Percentiles rank a stretch among this genome's conserved stretches.
Evolutionary conservation across 805 yeast species (phyloP).

Genomic region (Ogataea chonburiensis): DNA sequence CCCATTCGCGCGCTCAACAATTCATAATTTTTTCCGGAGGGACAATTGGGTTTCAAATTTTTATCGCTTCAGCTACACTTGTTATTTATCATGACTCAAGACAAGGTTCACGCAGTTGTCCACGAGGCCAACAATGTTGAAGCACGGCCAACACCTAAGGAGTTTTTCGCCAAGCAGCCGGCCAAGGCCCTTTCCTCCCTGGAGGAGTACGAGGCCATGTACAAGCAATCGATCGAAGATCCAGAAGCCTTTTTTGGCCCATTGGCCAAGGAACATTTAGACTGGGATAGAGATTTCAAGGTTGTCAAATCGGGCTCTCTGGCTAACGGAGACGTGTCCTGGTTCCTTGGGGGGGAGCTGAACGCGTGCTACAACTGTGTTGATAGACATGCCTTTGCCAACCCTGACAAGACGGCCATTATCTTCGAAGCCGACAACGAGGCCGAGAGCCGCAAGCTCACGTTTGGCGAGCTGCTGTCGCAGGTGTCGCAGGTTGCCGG

Average conservation of each 20-base stretch:
- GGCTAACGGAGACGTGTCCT: conserved; percentile 77
- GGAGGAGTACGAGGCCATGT: conserved; percentile 67
- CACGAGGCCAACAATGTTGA: conserved; percentile 58
- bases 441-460: conserved; percentile 64
- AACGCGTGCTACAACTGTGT: conserved; percentile 94
- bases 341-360: conserved; percentile 92
- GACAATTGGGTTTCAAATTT: conserved; percentile 7
- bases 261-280: conserved; percentile 65
- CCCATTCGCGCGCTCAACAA: conserved; percentile 14
- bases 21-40: conserved; percentile 13
- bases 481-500: conserved; percentile 87
- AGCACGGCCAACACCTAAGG: conserved; percentile 51
- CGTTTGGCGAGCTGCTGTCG: conserved; percentile 82
- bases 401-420: conserved; percentile 80
- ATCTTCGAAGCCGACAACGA: conserved; percentile 96
- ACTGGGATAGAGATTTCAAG: conserved; percentile 79
- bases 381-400: conserved; percentile 88
- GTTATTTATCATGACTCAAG: conserved; percentile 22
- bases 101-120: conserved; percentile 44
- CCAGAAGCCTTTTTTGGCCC: conserved; percentile 82
- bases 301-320: conserved; percentile 64
- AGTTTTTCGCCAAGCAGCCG: conserved; percentile 60
- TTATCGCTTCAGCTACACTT: conserved; percentile 6
- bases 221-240: conserved; percentile 70
- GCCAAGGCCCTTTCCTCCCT: conserved; percentile 55